phyloP scores from a whole-genome alignment of 495 filamentous ascomycete species.

The Extremus antarcticus region DNA sequence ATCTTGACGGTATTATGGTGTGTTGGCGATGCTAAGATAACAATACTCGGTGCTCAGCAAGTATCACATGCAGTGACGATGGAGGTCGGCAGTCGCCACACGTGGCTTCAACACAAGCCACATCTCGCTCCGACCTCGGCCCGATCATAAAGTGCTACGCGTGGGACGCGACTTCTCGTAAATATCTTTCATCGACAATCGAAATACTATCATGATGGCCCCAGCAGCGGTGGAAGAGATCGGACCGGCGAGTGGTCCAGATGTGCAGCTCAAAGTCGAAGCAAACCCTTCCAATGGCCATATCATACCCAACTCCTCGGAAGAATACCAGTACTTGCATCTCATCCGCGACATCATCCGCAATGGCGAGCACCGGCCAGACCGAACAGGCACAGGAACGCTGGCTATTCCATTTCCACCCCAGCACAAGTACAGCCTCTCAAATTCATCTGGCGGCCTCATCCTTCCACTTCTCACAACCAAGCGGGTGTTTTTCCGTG shows the following conservation, averaged over 20 bases:
- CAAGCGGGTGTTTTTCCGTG: constrained; percentile 88
- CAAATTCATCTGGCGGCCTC: constrained; percentile 42
- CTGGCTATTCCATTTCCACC: constrained; percentile 76
- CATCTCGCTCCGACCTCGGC: background rate
- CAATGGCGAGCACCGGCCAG: constrained; percentile 68
- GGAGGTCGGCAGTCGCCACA: background rate
- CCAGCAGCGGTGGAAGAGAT: constrained; percentile 16
- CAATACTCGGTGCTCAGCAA: background rate
- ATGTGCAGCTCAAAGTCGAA: background rate
- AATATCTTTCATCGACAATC: background rate
- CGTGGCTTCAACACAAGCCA: background rate
- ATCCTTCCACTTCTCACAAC: constrained; percentile 89
- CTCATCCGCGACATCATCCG: constrained; percentile 60
- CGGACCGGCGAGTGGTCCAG: constrained; percentile 17
- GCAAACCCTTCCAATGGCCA: background rate
- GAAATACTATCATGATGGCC: too few relatives aligned
- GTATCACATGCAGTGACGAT: background rate
- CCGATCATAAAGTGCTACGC: background rate
- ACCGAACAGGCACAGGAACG: constrained; percentile 90
- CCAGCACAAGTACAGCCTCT: constrained; percentile 76
- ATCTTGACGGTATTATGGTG: background rate
- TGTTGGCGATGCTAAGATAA: too few relatives aligned
- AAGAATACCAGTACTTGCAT: constrained; percentile 35
- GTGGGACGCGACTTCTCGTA: background rate
- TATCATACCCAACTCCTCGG: background rate